Evolutionary conservation across 768 basidiomycete genomes (phyloP).

Genomic region (Rhodosporidiobolus odoratus): DNA sequence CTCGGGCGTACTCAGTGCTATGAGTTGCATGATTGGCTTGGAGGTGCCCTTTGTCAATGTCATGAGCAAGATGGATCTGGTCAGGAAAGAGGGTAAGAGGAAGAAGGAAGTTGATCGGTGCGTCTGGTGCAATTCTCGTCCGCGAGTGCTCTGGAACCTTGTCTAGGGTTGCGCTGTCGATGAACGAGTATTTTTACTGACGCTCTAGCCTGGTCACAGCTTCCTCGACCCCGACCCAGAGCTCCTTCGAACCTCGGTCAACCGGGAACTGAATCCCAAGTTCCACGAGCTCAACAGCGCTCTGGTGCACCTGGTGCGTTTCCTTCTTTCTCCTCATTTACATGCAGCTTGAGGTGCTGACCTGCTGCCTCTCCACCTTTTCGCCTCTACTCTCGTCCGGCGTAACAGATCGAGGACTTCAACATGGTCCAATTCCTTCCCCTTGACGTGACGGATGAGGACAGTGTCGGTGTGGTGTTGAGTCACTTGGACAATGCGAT

Average conservation of each 20-base stretch:
- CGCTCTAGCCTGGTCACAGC: slow-evolving; percentile 46
- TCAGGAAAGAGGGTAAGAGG: slow-evolving; percentile 51
- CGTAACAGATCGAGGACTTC: slow-evolving; percentile 85
- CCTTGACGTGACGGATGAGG: slow-evolving; percentile 79
- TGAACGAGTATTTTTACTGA: background rate
- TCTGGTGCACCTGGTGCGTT: slow-evolving; percentile 79
- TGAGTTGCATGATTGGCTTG: slow-evolving; percentile 98
- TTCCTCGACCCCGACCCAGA: slow-evolving; percentile 95
- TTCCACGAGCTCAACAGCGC: slow-evolving; percentile 93
- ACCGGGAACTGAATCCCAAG: slow-evolving; percentile 59
- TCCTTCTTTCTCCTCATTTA: background rate
- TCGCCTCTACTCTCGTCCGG: background rate
- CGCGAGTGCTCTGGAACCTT: too few relatives aligned
- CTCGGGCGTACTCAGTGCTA: slow-evolving; percentile 90
- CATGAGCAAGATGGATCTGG: slow-evolving; percentile 99
- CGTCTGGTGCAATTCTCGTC: too few relatives aligned
- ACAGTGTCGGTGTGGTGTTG: slow-evolving; percentile 81
- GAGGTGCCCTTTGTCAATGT: slow-evolving; percentile 96
- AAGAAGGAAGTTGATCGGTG: slow-evolving; percentile 79
- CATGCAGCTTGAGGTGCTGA: background rate
- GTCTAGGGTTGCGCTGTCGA: too few relatives aligned
- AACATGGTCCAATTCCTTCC: slow-evolving; percentile 96
- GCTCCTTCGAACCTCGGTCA: slow-evolving; percentile 58
- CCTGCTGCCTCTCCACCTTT: background rate
- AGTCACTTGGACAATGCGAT: slow-evolving; percentile 97